phyloP scores from a whole-genome alignment of 306 rosid genomes.

The Ziziphus jujuba region DNA sequence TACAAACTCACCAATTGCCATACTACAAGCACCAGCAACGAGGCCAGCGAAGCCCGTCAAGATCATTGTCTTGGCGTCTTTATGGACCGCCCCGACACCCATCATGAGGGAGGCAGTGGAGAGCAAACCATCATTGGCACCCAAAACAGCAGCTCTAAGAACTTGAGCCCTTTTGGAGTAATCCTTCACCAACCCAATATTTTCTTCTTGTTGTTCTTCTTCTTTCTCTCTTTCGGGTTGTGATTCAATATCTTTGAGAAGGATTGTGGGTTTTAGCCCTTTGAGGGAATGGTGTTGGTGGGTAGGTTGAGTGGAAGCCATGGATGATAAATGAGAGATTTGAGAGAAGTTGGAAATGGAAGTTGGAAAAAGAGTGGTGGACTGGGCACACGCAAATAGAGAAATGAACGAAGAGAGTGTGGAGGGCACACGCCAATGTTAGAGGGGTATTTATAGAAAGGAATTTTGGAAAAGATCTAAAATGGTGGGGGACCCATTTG shows the following conservation, averaged over 20 bases:
- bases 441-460: constrained; percentile 24
- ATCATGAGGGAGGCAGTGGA: constrained; percentile 45
- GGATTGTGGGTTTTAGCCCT: neutral
- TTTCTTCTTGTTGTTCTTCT: constrained; percentile 1
- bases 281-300: neutral
- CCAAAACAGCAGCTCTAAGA: constrained; percentile 43
- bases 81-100: constrained; percentile 41
- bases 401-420: constrained; percentile 20
- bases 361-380: too few species aligned
- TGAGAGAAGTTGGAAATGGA: neutral
- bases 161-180: constrained; percentile 42
- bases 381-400: neutral
- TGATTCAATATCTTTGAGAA: constrained; percentile 5
- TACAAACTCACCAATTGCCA: constrained; percentile 49
- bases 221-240: too few species aligned
- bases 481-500: neutral
- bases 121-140: constrained; percentile 46
- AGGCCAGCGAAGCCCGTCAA: constrained; percentile 39
- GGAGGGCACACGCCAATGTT: constrained; percentile 43
- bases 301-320: constrained; percentile 15
- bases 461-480: neutral
- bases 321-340: neutral
- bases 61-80: constrained; percentile 38
- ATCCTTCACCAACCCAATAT: constrained; percentile 16
- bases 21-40: constrained; percentile 41